Base-by-base conservation (phyloP, 148 eudicot species). In the Rhododendron griersonianum region DNA sequence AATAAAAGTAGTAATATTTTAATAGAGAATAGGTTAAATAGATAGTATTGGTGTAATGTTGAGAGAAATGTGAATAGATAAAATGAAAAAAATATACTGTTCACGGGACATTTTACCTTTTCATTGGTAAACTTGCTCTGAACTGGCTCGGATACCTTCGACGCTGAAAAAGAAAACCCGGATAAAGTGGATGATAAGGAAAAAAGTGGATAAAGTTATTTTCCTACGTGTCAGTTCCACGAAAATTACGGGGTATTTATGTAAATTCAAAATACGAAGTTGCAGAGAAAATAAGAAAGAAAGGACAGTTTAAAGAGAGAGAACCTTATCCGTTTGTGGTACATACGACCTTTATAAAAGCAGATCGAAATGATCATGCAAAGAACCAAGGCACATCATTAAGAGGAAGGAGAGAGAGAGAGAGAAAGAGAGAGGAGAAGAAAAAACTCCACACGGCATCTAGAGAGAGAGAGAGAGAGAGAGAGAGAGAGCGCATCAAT, bases 321-420 rank as follows among this genome's bases (percentile, higher is more conserved):
- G 88, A 82, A 77, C 86, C 86, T 87, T 87, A 87, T 87, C 88
- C 88, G 80, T 87, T 87, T 3, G 71, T 41, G 7, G 50, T 18
- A 30, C 87, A 81, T 55, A 5, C 86, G 25, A 48, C 67, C 88
- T 87, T 78, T 87, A 87, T 87, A 87, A 87, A 87, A 83, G 86
- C 83, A 87, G 78, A 57, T 44, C 82, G 41, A 61, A 80, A 33
- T 50, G 74, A 28, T 21, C 83, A 77, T 63, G 25, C 78, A 80
- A 44, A 44, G 75, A 28, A 23, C 23, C 87, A 48, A 15, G 16
- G 1, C 81, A 81, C 25, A 51, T 69, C 87, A 35, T 59, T 39
- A 11, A 21, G 51, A 76, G 7, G 53, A 5, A 19, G 21, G 18
- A 21, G 30, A 28, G 35, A 50, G 10, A 71, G 59, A 33, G 13